Evolutionary conservation across 148 eudicot species (phyloP).

Genomic region (Fagopyrum homotropicum): DNA sequence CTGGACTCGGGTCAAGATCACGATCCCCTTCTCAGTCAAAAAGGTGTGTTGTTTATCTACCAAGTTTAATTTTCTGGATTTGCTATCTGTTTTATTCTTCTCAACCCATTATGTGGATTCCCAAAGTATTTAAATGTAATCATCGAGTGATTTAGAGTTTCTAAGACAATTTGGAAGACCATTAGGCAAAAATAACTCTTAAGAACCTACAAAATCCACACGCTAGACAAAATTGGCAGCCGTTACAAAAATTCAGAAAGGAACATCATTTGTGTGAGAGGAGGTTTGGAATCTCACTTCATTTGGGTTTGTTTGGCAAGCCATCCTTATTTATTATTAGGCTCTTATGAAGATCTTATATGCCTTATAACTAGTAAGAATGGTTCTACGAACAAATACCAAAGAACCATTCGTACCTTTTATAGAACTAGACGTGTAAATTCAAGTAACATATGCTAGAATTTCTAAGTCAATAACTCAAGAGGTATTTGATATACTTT

Average conservation of each 20-base stretch:
- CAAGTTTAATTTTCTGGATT: not conserved
- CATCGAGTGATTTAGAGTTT: not conserved
- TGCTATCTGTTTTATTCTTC: not conserved
- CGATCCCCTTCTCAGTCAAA: conserved; percentile 82
- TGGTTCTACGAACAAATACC: no score
- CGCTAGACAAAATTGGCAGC: not conserved
- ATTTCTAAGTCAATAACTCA: not conserved
- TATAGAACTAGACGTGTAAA: not conserved
- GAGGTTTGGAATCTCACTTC: no score
- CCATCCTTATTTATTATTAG: no score
- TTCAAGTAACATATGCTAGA: not conserved
- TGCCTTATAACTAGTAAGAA: no score
- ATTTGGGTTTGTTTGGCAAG: no score
- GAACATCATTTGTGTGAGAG: not conserved
- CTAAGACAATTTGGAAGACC: not conserved
- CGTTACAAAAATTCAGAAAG: not conserved
- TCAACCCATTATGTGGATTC: not conserved
- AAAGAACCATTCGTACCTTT: no score
- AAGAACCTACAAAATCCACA: not conserved
- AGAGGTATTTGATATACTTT: not conserved
- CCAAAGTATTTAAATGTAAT: not conserved
- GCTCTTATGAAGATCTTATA: no score
- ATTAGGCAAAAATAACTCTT: not conserved
- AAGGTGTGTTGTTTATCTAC: conserved; percentile 35
- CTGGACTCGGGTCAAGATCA: conserved; percentile 71